Percentiles rank a stretch among this genome's conserved stretches.
Conservation (phyloP, 1,284 basidiomycete genomes). For the Inonotus hispidus region DNA sequence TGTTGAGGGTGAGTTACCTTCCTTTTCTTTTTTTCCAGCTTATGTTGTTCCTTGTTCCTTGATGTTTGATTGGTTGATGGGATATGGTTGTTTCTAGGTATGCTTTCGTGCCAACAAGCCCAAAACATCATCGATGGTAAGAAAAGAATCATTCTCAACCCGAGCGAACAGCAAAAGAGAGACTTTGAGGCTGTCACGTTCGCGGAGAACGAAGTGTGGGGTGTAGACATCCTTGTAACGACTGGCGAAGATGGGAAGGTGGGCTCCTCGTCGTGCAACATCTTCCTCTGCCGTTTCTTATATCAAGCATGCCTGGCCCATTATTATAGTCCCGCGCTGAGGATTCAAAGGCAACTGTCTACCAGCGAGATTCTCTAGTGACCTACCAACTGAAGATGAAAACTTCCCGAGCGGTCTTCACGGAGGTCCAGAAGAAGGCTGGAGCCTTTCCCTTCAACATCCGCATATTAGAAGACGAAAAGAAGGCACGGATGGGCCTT, state of each 20-base stretch:
- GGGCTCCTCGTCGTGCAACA: too few relatives aligned
- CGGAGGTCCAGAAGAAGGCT: constrained; percentile 96
- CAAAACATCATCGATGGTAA: constrained; percentile 96
- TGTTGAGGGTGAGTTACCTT: constrained; percentile 70
- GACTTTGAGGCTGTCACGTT: constrained; percentile 84
- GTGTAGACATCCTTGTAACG: constrained; percentile 91
- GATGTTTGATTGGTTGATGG: neutral
- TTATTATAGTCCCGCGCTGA: constrained; percentile 69
- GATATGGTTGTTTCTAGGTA: constrained; percentile 42
- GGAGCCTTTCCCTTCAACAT: constrained; percentile 98
- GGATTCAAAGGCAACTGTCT: constrained; percentile 88
- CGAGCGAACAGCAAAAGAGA: constrained; percentile 74
- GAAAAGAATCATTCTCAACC: constrained; percentile 93
- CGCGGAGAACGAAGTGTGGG: constrained; percentile 94
- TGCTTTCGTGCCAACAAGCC: constrained; percentile 87
- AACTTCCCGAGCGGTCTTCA: constrained; percentile 91
- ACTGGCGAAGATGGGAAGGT: constrained; percentile 88
- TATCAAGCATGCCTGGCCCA: constrained; percentile 11
- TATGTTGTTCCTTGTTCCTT: too few relatives aligned
- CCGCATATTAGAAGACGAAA: constrained; percentile 91
- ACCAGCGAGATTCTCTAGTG: constrained; percentile 82
- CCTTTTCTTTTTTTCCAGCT: too few relatives aligned
- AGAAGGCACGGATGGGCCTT: constrained; percentile 90
- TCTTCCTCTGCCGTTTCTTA: neutral
- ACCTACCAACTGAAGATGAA: constrained; percentile 99